Evolutionary conservation across 768 basidiomycete genomes (phyloP), one percentile per base, ranked within the genome.

Genomic region (Suillus decipiens): DNA sequence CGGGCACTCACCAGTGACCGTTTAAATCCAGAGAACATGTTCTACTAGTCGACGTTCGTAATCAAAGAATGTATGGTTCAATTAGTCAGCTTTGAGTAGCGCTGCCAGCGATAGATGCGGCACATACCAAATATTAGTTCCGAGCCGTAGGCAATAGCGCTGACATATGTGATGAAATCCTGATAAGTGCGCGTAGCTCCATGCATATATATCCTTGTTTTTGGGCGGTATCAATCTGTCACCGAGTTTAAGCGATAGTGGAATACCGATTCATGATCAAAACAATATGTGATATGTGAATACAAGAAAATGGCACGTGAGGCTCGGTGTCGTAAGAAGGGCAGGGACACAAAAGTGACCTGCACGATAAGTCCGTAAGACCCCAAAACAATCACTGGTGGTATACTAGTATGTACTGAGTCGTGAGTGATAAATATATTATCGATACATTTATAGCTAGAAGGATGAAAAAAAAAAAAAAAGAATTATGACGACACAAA

Each of bases 11-110:
- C 77, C 66, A 77, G 47, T 12, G 74, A 70, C 39, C 71, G 74
- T 60, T 74, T 77, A 63, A 78, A 78, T 63, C 76, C 75, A 50
- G 77, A 74, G 64, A 78, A 78, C 76, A 77, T 78, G 47, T 28
- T 53, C 17, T 11, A 6, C 17, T 11, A 6, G 51, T 53, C 5
- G 19, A 53, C 51, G 51, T 34, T 53, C 51, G 31, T 53, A 11
- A 31, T 34, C 10, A 53, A 42, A 31, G 51, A 34, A 34, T n/a
- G n/a, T n/a, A n/a, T 28, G 3, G 10, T 5, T 33, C 5, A 11
- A 47, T 47, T 53, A 53, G 51, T 53, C 51, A 53, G 51, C 51
- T 19, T 28, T 19, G 50, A 2, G 48, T 28, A 9, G 34, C 34
- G 34, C 34, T 36, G 34, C 34, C 28, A 28, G 28, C 37, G 11